Evolutionary conservation across 1,284 basidiomycete genomes (phyloP).

Genomic region (Laetiporus sulphureus): DNA sequence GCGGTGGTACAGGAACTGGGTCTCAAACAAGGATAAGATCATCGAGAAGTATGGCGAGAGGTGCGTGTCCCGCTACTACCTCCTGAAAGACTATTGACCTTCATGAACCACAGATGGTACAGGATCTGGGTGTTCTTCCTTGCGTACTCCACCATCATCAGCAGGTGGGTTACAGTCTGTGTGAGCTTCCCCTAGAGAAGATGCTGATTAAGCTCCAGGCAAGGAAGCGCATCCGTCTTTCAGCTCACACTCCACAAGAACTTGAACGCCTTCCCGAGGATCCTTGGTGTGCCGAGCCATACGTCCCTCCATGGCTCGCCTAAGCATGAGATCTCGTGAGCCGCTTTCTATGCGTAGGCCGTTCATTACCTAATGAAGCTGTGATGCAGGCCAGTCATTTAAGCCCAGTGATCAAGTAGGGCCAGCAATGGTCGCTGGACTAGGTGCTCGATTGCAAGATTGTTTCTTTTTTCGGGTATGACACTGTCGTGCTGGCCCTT

Average conservation of each 20-base stretch:
- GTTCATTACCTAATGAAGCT: no score
- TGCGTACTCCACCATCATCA: conserved; percentile 70
- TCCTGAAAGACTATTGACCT: not conserved
- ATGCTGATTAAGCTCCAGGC: conserved; percentile 37
- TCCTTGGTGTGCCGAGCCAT: conserved; percentile 75
- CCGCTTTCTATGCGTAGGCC: not conserved
- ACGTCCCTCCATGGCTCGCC: conserved; percentile 61
- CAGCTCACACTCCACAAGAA: conserved; percentile 98
- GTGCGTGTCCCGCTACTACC: conserved; percentile 17
- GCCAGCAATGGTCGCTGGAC: no score
- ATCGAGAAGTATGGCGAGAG: conserved; percentile 85
- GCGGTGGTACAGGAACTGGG: conserved; percentile 95
- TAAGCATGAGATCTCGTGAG: conserved; percentile 39
- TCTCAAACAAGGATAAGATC: conserved; percentile 85
- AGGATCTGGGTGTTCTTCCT: conserved; percentile 90
- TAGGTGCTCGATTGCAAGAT: no score
- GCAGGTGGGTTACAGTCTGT: conserved; percentile 42
- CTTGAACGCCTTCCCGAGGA: conserved; percentile 89
- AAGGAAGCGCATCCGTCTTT: conserved; percentile 87
- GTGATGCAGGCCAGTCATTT: no score
- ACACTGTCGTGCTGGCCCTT: no score
- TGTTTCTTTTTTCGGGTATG: no score
- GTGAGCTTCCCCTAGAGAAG: conserved; percentile 1
- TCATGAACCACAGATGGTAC: conserved; percentile 52
- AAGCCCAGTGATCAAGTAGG: no score